These are phyloP conservation scores for Schoenoplectus tabernaemontani DNA, from an alignment of 202 grass and related monocot genomes.

Conservation along the genomic window DNA sequence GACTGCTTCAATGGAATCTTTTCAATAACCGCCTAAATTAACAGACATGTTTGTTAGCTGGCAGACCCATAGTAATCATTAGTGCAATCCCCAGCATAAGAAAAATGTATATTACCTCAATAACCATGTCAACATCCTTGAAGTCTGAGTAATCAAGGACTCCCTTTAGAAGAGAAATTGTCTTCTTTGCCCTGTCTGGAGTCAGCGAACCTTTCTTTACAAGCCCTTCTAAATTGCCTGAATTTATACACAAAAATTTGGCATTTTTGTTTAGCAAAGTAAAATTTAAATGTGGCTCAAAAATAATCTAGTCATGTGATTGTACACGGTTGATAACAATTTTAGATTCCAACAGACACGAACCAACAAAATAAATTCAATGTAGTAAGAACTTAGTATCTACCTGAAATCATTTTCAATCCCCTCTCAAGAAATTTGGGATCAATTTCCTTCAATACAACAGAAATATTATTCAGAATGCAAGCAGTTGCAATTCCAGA, in stretches of 20 bases:
- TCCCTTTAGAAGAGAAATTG: constrained; percentile 77
- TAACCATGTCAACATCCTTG: constrained; percentile 97
- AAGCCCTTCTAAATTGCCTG: constrained; percentile 88
- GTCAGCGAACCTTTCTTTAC: constrained; percentile 87
- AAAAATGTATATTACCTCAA: constrained; percentile 48
- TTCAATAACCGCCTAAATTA: constrained; percentile 87
- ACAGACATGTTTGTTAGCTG: constrained; percentile 4
- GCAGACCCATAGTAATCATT: background rate
- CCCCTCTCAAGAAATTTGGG: constrained; percentile 77
- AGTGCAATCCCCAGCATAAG: background rate
- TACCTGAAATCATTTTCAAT: constrained; percentile 82
- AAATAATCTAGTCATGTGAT: constrained; percentile 2
- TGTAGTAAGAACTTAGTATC: constrained; percentile 12
- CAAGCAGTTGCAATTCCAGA: constrained; percentile 95
- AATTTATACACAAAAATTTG: constrained; percentile 4
- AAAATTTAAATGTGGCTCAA: background rate
- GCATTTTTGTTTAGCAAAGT: background rate
- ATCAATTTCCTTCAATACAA: constrained; percentile 94
- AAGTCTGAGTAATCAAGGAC: constrained; percentile 82
- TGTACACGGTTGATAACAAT: background rate
- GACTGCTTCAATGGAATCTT: constrained; percentile 92
- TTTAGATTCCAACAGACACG: background rate
- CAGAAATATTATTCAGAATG: constrained; percentile 68
- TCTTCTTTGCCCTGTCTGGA: constrained; percentile 79
- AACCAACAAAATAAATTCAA: background rate